These are phyloP conservation scores for Senecio squalidus DNA, from an alignment of 140 eudicot species.

Conservation along the genomic window DNA sequence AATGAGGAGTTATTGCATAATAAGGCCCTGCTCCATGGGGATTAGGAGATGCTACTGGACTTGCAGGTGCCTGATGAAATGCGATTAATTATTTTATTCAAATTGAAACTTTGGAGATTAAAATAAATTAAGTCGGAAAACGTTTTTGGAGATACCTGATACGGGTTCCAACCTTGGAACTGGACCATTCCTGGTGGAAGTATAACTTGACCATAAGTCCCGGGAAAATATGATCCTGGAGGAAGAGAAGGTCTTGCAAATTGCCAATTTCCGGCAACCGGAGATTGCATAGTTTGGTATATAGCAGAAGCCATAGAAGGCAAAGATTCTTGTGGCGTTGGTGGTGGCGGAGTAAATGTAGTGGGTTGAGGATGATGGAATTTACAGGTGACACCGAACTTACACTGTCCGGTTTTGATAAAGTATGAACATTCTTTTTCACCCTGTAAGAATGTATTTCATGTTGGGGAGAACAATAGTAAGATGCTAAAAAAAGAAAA, in stretches of 20 bases:
- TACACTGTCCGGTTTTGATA: conserved; percentile 87
- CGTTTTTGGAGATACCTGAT: conserved; percentile 48
- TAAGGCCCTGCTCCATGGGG: conserved; percentile 50
- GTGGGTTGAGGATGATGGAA: conserved; percentile 92
- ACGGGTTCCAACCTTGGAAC: conserved; percentile 76
- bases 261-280: conserved; percentile 67
- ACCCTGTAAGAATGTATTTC: conserved; percentile 46
- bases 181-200: conserved; percentile 83
- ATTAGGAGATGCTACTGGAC: conserved; percentile 44
- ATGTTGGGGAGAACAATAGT: conserved; percentile 1
- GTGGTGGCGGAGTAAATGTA: conserved; percentile 21
- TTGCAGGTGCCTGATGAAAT: conserved; percentile 47
- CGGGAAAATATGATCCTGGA: conserved; percentile 79
- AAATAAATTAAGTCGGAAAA: not conserved
- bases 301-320: conserved; percentile 52
- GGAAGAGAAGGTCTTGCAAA: conserved; percentile 65
- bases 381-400: conserved; percentile 91
- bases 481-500: not conserved
- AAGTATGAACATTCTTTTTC: conserved; percentile 94
- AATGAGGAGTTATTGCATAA: conserved; percentile 56
- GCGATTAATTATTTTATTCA: not conserved
- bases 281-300: conserved; percentile 51
- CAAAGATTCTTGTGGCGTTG: conserved; percentile 42
- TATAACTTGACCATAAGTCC: conserved; percentile 63
- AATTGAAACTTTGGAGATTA: not conserved